Evolutionary conservation across 805 yeast genomes (phyloP).

Genomic region (Kluyveromyces starmeri): DNA sequence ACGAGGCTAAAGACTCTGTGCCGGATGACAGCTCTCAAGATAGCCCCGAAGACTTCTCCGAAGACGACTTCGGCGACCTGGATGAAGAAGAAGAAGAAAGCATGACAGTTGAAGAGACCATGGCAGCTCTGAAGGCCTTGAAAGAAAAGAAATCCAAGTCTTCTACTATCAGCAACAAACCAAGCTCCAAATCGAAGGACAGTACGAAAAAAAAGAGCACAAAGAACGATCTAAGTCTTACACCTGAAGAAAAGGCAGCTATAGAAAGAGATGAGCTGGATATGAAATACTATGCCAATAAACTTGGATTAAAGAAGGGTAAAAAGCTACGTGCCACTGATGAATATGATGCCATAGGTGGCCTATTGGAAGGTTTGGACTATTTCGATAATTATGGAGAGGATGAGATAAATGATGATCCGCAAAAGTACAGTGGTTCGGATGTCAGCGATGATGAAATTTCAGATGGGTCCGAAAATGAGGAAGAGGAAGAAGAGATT

Average conservation of each 20-base stretch:
- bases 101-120: conserved; percentile 30
- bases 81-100: conserved; percentile 18
- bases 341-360: conserved; percentile 73
- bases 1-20: too few species aligned
- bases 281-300: conserved; percentile 72
- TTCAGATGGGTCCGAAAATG: conserved; percentile 19
- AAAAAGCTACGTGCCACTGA: conserved; percentile 39
- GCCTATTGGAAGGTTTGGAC: conserved; percentile 63
- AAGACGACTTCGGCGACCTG: conserved; percentile 8
- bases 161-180: conserved; percentile 1
- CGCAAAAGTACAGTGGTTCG: conserved; percentile 17
- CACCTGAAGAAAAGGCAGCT: conserved; percentile 40
- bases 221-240: conserved; percentile 10
- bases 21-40: conserved; percentile 30
- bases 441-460: conserved; percentile 15
- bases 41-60: conserved; percentile 35
- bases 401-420: conserved; percentile 19
- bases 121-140: conserved; percentile 27
- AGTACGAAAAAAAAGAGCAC: conserved; percentile 5
- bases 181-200: conserved; percentile 7
- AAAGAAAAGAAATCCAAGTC: conserved; percentile 16
- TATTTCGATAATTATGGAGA: conserved; percentile 33
- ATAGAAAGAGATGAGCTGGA: conserved; percentile 64
- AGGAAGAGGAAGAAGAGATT: conserved; percentile 21
- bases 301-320: conserved; percentile 59